Evolutionary conservation across 371 early-diverging fungal genomes (phyloP), one percentile per base, ranked within the genome.

Genomic region (Actinomucor elegans): DNA sequence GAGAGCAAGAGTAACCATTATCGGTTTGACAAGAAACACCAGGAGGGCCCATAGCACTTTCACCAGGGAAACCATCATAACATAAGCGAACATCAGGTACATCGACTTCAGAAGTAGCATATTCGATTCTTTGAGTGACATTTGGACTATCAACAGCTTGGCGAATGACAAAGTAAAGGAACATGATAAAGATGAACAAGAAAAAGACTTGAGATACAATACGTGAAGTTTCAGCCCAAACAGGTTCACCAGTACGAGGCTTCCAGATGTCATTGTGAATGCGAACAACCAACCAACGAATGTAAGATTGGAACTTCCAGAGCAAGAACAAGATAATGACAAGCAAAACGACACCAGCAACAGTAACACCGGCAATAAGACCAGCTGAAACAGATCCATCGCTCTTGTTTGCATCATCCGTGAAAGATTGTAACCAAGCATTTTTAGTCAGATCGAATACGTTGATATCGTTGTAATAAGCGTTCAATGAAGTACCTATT

Each of bases 221-320:
- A 17, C 77, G 65, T 5, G 71, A 58, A 3, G 77, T 77, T 56
- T 77, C 77, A 26, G 77, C 77, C 77, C 77, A 77, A 9, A 73
- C 38, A 18, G 77, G 77, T 52, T 77, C 77, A 64, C 77, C 77
- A 36, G 66, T 61, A 62, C 75, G 69, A 40, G 77, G 77, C 38
- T 69, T 64, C 77, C 77, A 77, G 17, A 77, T 67, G 48, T 77
- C 77, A 20, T 48, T 31, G 28, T 77, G 77, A 28, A 73, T 65
- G 21, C 68, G 66, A 2, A 47, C 59, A 20, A 71, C 54, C 7
- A 77, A 32, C 69, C 67, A 71, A 18, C 68, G 56, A 12, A 69
- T 37, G 45, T 71, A 77, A 7, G 59, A 37, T 41, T 69, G 59
- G 64, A 73, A 77, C n/a, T 61, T 61, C 74, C 74, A 77, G 9